phyloP scores from a whole-genome alignment of 257 asterid species.

The Scutellaria galericulata region DNA sequence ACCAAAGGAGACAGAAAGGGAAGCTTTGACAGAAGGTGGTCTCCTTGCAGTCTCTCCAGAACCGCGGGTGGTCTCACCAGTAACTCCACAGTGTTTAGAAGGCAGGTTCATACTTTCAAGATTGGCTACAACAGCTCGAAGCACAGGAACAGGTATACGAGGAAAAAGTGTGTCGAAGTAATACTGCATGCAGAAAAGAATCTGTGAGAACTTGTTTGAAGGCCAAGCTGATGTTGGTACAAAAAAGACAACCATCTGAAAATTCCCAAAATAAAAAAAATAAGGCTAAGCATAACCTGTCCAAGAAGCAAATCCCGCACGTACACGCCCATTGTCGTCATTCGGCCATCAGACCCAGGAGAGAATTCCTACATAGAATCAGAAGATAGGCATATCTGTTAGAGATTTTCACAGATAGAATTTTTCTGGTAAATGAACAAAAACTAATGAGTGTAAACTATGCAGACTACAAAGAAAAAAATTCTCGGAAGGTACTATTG shows the following conservation, averaged over 20 bases:
- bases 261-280: neutral
- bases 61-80: conserved; percentile 86
- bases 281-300: conserved; percentile 57
- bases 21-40: conserved; percentile 96
- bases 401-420: neutral
- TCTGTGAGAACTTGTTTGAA: conserved; percentile 13
- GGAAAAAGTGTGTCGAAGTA: conserved; percentile 93
- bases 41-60: conserved; percentile 90
- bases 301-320: conserved; percentile 91
- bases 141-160: conserved; percentile 83
- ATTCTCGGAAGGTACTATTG: neutral
- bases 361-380: conserved; percentile 70
- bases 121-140: conserved; percentile 63
- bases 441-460: neutral
- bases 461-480: conserved; percentile 9
- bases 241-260: neutral
- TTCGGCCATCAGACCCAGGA: conserved; percentile 86
- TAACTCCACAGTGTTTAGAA: conserved; percentile 76
- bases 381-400: conserved; percentile 25
- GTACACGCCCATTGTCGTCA: conserved; percentile 90
- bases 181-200: conserved; percentile 62
- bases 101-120: conserved; percentile 89
- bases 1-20: conserved; percentile 94
- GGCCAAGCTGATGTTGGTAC: neutral
- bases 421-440: neutral